Base-by-base conservation (phyloP, 2,329 filamentous ascomycete species). In the Dactylellina cionopaga region DNA sequence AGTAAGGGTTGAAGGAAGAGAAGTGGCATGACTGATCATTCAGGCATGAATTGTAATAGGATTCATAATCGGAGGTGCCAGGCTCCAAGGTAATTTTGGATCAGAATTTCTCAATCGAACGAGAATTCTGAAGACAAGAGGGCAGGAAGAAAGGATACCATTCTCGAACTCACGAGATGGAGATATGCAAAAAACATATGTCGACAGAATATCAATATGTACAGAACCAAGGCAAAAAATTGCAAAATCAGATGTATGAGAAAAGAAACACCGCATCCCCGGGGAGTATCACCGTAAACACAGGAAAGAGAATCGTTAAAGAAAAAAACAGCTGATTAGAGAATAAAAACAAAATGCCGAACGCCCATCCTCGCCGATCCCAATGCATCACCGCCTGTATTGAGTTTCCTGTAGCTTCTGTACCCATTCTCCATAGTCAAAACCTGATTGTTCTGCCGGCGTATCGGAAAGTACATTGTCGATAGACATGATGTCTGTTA, bases 401-500 rank as follows among this genome's bases (percentile, higher is more conserved):
- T 71, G 66, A 44, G 46, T 58, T 35, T 65, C 68, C 15, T 72
- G 52, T 33, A 72, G 37, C 29, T 72, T 72, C 60, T 72, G 68
- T 24, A 72, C 51, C 68, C 68, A 72, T 24, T 72, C 68, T 55
- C 68, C 39, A 56, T 72, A 72, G 11, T 72, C 68, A 22, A 65
- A 72, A 51, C 52, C 52, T 47, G 52, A 29, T 17, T 72, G 68
- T 19, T 72, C 68, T n/a, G n/a, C n/a, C 39, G 68, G 68, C 22
- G 68, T 49, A 46, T 59, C 60, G 15, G 56, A 64, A 9, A 72
- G 68, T 27, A 72, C 68, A 29, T 72, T 72, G 52, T 72, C 68
- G 44, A 72, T 72, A 13, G 68, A 72, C 68, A 72, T 72, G 27
- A 72, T 72, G 19, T 72, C 68, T 41, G 68, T 72, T 24, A 72